These are phyloP conservation scores for Tylopilus subfusipes DNA, from an alignment of 768 basidiomycete genomes.

Conservation along the genomic window DNA sequence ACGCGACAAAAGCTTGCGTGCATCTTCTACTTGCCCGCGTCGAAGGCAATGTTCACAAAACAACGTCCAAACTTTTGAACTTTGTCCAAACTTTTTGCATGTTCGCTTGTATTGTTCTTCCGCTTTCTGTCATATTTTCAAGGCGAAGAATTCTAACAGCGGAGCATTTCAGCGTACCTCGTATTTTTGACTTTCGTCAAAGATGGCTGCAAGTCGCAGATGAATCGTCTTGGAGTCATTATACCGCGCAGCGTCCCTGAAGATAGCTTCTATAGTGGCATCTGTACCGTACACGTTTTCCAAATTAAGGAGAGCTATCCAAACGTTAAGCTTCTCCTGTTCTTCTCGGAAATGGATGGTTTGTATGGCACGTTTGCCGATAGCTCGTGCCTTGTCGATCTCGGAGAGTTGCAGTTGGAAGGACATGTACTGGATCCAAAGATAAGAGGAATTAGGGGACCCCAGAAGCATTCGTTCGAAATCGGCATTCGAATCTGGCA, in stretches of 20 bases:
- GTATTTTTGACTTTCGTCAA: slow-evolving; percentile 77
- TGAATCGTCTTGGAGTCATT: slow-evolving; percentile 94
- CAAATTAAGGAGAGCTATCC: slow-evolving; percentile 94
- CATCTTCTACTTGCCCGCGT: slow-evolving; percentile 69
- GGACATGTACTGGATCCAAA: slow-evolving; percentile 99
- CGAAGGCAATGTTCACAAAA: slow-evolving; percentile 82
- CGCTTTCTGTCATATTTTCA: slow-evolving; percentile 58
- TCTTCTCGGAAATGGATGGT: slow-evolving; percentile 96
- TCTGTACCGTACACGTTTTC: slow-evolving; percentile 92
- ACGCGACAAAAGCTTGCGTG: slow-evolving; percentile 81
- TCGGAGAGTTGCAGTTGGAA: slow-evolving; percentile 97
- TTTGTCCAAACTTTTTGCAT: slow-evolving; percentile 91
- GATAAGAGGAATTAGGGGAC: slow-evolving; percentile 93
- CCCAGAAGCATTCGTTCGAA: slow-evolving; percentile 92
- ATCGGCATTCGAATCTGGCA: slow-evolving; percentile 88
- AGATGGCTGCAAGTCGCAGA: slow-evolving; percentile 77
- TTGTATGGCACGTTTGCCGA: slow-evolving; percentile 77
- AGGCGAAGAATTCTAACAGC: neutral
- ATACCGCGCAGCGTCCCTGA: slow-evolving; percentile 85
- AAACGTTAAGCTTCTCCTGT: slow-evolving; percentile 92
- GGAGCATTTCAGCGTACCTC: slow-evolving; percentile 48
- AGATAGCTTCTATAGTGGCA: slow-evolving; percentile 70
- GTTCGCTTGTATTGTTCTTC: slow-evolving; percentile 87
- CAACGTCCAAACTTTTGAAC: slow-evolving; percentile 90
- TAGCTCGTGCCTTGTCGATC: slow-evolving; percentile 88